A percentile compares a stretch with the other conserved stretches of the same genome.
Conservation (phyloP, 2,329 filamentous ascomycete genomes). For the Paraconiothyrium sp. region DNA sequence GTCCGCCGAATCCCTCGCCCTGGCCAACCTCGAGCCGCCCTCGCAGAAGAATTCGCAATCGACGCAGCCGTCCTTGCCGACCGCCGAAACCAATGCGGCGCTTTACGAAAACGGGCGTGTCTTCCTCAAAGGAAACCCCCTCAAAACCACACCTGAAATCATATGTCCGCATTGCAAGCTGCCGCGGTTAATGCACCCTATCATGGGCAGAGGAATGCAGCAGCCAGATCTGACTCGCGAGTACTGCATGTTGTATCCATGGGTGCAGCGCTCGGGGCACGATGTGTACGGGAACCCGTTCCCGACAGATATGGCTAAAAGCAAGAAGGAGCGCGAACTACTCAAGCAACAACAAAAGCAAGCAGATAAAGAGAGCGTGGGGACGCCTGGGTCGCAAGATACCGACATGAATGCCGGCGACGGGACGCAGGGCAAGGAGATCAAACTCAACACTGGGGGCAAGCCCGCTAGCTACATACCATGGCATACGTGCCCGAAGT, state of each 20-base stretch:
- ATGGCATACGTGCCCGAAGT: slow-evolving; percentile 67
- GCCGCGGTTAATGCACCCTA: slow-evolving; percentile 76
- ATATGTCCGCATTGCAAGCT: slow-evolving; percentile 79
- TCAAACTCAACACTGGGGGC: slow-evolving; percentile 60
- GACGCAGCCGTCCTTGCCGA: slow-evolving; percentile 63
- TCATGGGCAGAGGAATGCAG: slow-evolving; percentile 74
- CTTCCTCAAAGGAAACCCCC: slow-evolving; percentile 74
- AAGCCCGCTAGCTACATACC: slow-evolving; percentile 58
- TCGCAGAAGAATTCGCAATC: slow-evolving; percentile 38
- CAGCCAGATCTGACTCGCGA: slow-evolving; percentile 67
- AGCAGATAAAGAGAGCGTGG: slow-evolving; percentile 54
- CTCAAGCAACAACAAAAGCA: slow-evolving; percentile 54
- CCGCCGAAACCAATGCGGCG: slow-evolving; percentile 69
- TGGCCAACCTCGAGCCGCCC: slow-evolving; percentile 46
- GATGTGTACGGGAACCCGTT: slow-evolving; percentile 87
- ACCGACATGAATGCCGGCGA: slow-evolving; percentile 46
- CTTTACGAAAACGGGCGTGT: slow-evolving; percentile 76
- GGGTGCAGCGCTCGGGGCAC: slow-evolving; percentile 77
- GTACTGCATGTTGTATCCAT: slow-evolving; percentile 83
- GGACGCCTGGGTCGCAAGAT: slow-evolving; percentile 57
- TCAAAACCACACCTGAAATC: slow-evolving; percentile 75
- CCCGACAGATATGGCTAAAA: slow-evolving; percentile 78
- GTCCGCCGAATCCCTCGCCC: slow-evolving; percentile 51
- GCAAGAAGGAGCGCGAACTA: slow-evolving; percentile 74
- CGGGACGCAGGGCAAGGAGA: slow-evolving; percentile 49